Evolutionary conservation across 163 green algal genomes (phyloP), one percentile per base, ranked within the genome.

Genomic region (Coccomyxa subellipsoidea): DNA sequence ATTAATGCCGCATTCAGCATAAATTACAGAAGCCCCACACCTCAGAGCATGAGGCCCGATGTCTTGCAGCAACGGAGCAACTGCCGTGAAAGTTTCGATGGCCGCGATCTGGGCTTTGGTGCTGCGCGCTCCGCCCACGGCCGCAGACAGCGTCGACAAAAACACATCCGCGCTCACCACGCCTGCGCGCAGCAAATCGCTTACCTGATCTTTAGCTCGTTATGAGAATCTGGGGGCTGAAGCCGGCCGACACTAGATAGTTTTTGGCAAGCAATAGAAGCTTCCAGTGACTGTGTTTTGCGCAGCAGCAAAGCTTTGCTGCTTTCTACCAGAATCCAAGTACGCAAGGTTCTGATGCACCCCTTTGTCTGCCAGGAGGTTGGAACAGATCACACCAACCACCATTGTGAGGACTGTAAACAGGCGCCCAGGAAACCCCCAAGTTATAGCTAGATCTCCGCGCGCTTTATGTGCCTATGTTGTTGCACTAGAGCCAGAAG

Each of bases 61-160:
- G 47, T 59, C 47, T 2, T 18, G 47, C 47, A 59, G 66, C 66
- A 36, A 23, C 6, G 27, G 29, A 12, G 66, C 66, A 2, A 34
- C 66, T 5, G 34, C 70, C 27, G 32, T 40, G 34, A 77, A 89
- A 29, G 80, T 81, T 2, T 85, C 81, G 73, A 90, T 70, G 27
- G 88, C 83, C 0, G 82, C 85, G 38, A 69, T 81, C 32, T 81
- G 76, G 10, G 77, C 81, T 37, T 86, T 87, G 34, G 76, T 81
- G 18, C 75, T 38, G 21, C 78, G 82, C 38, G 69, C 76, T 38
- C 69, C 38, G 3, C 82, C 72, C 39, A 88, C 69, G 8, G 82
- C 69, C 12, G 59, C 75, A 0, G 81, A 39, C 79, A 88, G 78
- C 18, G 80, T 69, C 7, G 66, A 39, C 80, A 89, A 39, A 25